Base-by-base conservation (phyloP, 495 filamentous ascomycete genomes). In the Amphirosellinia nigrospora region DNA sequence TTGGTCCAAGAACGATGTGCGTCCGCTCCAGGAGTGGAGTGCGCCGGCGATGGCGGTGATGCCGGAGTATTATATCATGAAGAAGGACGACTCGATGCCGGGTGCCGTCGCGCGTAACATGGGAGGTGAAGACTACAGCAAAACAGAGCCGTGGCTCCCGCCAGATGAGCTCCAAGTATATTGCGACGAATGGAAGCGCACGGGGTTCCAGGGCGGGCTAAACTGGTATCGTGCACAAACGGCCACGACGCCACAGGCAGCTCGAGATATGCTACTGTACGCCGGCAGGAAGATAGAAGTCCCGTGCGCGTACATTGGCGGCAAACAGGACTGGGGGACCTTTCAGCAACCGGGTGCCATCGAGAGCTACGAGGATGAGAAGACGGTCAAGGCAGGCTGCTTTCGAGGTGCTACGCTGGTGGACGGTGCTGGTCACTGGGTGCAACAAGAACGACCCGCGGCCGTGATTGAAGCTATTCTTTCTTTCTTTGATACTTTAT, bases 61-160 rank as follows among this genome's bases (percentile, higher is more conserved):
- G 81, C 90, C 90, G 19, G 82, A 86, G 45, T 92, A 92, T 77
- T 92, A 93, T 77, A 85, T 91, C 59, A 92, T 93, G 90, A 86
- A 82, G 2, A 72, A 85, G 3, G 73, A 86, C 28, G 75, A 79
- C 46, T 84, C 82, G 0, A 91, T 93, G 88, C 86, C 87, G 0
- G 79, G 86, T 45, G 80, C 82, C 0, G 83, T 93, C 19, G 82
- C 80, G 0, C 53, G 71, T 7, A 75, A 75, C 64, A 91, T 93
- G 89, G 68, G 67, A 0, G 74, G 72, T 41, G 88, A 90, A 73
- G 81, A 83, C 46, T 59, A 56, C 13, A 26, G 61, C 2, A 69
- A 53, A 52, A 79, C 77, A 4, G 71, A 77, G 32, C 48, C 75
- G 2, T 92, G 89, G 89, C 79, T 92, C 11, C 73, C 84, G 1